Conservation (phyloP, 2,329 filamentous ascomycete species). For the Alternaria conjuncta region DNA sequence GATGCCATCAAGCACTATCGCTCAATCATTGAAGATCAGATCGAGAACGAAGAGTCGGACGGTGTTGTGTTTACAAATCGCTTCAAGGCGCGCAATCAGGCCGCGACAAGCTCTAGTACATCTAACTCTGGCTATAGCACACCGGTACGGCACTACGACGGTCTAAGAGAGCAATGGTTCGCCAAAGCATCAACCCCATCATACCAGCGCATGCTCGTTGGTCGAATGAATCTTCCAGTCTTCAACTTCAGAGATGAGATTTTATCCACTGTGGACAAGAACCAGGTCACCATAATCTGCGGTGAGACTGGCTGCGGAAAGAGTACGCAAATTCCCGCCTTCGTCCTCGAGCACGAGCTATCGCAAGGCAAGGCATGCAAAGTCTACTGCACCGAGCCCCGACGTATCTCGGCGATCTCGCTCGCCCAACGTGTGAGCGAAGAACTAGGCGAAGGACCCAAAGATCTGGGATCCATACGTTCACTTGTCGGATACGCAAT, state of each 20-base stretch:
- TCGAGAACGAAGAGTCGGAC: constrained; percentile 61
- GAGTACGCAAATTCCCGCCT: constrained; percentile 95
- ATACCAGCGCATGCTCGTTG: constrained; percentile 80
- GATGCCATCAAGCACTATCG: constrained; percentile 71
- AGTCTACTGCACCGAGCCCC: constrained; percentile 93
- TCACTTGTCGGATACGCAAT: constrained; percentile 96
- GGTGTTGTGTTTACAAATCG: constrained; percentile 74
- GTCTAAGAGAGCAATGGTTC: constrained; percentile 59
- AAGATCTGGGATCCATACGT: constrained; percentile 79
- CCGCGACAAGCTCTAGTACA: constrained; percentile 29
- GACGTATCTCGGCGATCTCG: constrained; percentile 95
- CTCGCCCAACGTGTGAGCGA: constrained; percentile 91
- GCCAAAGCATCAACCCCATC: constrained; percentile 58
- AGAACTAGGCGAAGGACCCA: constrained; percentile 84
- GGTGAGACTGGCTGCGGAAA: constrained; percentile 98
- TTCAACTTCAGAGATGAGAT: constrained; percentile 83
- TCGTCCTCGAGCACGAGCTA: constrained; percentile 88
- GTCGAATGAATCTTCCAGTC: constrained; percentile 84
- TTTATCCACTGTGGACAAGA: constrained; percentile 73
- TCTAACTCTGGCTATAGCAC: constrained; percentile 42
- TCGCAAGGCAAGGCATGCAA: constrained; percentile 82
- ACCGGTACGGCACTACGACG: constrained; percentile 43
- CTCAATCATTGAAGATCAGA: constrained; percentile 70
- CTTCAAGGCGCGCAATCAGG: constrained; percentile 62
- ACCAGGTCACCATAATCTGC: constrained; percentile 91